phyloP scores from a whole-genome alignment of 805 yeast species.

The Metschnikowia kofuensis region DNA sequence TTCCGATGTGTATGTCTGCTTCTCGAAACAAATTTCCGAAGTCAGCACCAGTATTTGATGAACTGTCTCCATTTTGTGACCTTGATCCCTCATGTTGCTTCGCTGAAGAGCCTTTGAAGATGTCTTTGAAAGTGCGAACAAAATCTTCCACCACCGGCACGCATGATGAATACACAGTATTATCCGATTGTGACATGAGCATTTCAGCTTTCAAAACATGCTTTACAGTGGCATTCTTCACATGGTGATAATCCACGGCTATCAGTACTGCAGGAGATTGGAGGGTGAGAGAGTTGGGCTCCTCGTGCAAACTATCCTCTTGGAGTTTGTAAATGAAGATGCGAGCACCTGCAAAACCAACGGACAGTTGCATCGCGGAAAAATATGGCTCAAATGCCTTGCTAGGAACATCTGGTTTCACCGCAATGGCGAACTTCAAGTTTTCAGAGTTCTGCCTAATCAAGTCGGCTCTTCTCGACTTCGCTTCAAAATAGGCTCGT shows the following conservation, averaged over 20 bases:
- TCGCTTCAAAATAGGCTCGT: conserved; percentile 30
- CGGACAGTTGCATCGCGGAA: conserved; percentile 46
- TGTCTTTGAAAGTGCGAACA: conserved; percentile 44
- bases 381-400: conserved; percentile 21
- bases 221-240: conserved; percentile 30
- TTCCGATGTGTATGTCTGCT: conserved; percentile 58
- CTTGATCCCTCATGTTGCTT: background rate
- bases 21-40: conserved; percentile 43
- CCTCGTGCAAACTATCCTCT: conserved; percentile 32
- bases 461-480: conserved; percentile 15
- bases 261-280: conserved; percentile 75
- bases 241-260: conserved; percentile 49
- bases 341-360: conserved; percentile 69
- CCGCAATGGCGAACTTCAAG: background rate
- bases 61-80: background rate
- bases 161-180: conserved; percentile 66
- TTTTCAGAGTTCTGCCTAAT: conserved; percentile 1
- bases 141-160: conserved; percentile 74
- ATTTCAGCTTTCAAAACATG: conserved; percentile 52
- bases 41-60: conserved; percentile 27
- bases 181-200: conserved; percentile 65
- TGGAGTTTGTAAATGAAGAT: conserved; percentile 48
- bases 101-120: conserved; percentile 37
- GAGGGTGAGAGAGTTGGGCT: conserved; percentile 53
- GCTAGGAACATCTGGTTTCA: background rate